phyloP scores from a whole-genome alignment of 2,329 filamentous ascomycete genomes.

The Arthrocladium fulminans region DNA sequence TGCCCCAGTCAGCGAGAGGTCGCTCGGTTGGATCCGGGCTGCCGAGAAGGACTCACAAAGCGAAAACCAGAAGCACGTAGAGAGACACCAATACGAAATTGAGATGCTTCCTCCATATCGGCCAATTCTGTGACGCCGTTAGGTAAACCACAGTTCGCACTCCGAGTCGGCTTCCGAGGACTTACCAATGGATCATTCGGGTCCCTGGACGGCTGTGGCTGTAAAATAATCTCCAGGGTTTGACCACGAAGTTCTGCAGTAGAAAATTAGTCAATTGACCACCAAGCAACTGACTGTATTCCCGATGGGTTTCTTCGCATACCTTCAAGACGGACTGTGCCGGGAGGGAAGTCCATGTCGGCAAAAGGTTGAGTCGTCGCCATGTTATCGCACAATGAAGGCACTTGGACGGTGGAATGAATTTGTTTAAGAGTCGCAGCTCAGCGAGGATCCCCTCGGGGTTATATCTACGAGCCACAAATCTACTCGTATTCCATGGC shows the following conservation, averaged over 20 bases:
- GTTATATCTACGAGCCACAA: too few relatives aligned
- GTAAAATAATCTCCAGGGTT: conserved; percentile 23
- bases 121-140: conserved; percentile 34
- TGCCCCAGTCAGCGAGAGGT: neutral
- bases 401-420: too few relatives aligned
- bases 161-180: too few relatives aligned
- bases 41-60: conserved; percentile 22
- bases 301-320: neutral
- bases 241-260: neutral
- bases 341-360: neutral
- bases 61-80: conserved; percentile 37
- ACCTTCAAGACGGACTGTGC: neutral
- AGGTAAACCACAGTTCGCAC: too few relatives aligned
- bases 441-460: too few relatives aligned
- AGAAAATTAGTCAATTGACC: too few relatives aligned
- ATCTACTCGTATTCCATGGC: too few relatives aligned
- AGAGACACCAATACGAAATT: conserved; percentile 37
- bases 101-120: conserved; percentile 31
- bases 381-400: neutral
- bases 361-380: neutral
- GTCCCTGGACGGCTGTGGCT: conserved; percentile 31
- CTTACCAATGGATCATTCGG: conserved; percentile 32
- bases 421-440: too few relatives aligned
- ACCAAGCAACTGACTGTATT: too few relatives aligned
- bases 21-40: neutral